phyloP scores from a whole-genome alignment of 148 eudicot genomes.

The Spergularia bocconei region DNA sequence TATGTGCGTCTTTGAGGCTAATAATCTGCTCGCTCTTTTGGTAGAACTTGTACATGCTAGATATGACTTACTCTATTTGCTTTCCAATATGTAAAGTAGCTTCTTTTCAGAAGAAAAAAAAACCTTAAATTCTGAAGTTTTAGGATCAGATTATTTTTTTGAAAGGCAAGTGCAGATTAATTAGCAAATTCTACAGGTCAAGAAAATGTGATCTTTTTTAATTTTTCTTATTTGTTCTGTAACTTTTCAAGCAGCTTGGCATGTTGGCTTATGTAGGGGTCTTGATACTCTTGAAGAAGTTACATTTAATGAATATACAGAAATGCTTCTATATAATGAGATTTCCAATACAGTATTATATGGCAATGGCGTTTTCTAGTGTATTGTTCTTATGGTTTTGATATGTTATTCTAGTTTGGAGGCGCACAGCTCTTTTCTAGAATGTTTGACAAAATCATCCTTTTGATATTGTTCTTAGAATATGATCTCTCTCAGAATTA shows the following conservation, averaged over 20 bases:
- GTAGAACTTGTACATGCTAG: neutral
- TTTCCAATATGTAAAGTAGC: neutral
- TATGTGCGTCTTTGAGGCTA: slow-evolving; percentile 4
- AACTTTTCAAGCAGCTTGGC: neutral
- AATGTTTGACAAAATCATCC: neutral
- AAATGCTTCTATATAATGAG: neutral
- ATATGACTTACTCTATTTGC: neutral
- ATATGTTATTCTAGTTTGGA: too few species aligned
- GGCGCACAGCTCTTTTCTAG: neutral
- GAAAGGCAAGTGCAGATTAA: too few species aligned
- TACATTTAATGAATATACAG: neutral
- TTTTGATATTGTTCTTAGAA: neutral
- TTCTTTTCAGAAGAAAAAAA: too few species aligned
- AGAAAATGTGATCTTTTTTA: neutral
- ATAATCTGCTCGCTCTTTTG: neutral
- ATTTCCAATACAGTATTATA: neutral
- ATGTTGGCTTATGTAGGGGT: neutral
- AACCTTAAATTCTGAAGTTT: too few species aligned
- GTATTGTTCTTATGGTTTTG: too few species aligned
- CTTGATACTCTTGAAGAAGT: neutral
- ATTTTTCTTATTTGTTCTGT: neutral
- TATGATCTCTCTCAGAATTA: neutral
- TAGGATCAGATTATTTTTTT: too few species aligned
- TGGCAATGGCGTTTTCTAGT: neutral
- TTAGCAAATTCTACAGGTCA: too few species aligned